Conservation (phyloP, 1,284 basidiomycete species). For the Takashimella tepidaria region DNA sequence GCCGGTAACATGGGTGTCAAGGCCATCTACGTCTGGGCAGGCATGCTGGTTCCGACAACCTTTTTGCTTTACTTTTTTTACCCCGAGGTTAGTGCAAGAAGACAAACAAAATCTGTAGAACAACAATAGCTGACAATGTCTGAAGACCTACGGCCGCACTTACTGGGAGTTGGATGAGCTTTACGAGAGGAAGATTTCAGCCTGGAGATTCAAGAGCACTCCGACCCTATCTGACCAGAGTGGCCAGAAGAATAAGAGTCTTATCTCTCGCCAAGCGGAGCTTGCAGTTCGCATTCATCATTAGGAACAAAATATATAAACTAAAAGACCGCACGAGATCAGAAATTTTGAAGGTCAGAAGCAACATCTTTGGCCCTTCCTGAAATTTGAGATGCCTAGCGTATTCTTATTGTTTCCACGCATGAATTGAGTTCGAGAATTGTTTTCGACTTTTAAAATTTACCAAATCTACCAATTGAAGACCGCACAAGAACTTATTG, state of each 20-base stretch:
- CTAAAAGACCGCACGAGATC: too few relatives aligned
- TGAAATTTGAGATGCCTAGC: too few relatives aligned
- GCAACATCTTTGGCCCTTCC: too few relatives aligned
- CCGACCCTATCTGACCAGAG: background rate
- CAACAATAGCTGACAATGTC: background rate
- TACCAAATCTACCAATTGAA: too few relatives aligned
- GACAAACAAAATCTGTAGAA: background rate
- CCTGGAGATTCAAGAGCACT: conserved; percentile 9
- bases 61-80: conserved; percentile 22
- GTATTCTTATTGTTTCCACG: too few relatives aligned
- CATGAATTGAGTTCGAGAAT: too few relatives aligned
- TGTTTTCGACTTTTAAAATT: too few relatives aligned
- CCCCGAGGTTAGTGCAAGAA: conserved; percentile 21
- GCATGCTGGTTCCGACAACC: conserved; percentile 18
- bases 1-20: conserved; percentile 22
- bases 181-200: conserved; percentile 13
- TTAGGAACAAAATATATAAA: too few relatives aligned
- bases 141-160: conserved; percentile 10
- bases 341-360: too few relatives aligned
- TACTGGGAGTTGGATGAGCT: conserved; percentile 17
- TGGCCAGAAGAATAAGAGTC: background rate
- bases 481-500: too few relatives aligned
- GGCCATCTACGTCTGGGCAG: conserved; percentile 22
- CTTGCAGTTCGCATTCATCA: background rate
- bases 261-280: background rate